Evolutionary conservation across 345 rosid genomes (phyloP).

Genomic region (Erysimum cheiranthoides): DNA sequence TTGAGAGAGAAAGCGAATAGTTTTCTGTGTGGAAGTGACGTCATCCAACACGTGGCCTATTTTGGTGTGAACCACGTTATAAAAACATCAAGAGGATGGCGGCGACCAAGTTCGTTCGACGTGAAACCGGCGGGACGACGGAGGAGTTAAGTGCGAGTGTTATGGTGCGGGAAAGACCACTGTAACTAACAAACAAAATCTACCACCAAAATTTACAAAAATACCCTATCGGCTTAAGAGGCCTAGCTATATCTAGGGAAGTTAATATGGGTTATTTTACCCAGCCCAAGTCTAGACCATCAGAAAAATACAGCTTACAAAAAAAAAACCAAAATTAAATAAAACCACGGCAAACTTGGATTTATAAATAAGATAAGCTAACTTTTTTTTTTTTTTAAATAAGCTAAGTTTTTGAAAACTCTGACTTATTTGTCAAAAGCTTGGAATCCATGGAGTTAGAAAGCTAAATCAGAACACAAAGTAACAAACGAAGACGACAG

Average conservation of each 20-base stretch:
- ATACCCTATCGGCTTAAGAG: background rate
- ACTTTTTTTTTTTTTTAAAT: too few species aligned
- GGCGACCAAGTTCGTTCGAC: slow-evolving; percentile 27
- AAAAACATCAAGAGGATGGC: background rate
- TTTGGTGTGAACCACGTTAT: slow-evolving; percentile 8
- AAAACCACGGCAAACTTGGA: too few species aligned
- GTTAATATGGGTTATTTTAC: background rate
- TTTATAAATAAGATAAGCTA: too few species aligned
- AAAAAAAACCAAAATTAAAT: too few species aligned
- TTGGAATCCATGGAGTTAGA: too few species aligned
- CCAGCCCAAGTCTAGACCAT: background rate
- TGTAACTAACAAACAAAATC: background rate
- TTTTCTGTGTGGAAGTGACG: slow-evolving; percentile 53
- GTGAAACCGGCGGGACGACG: slow-evolving; percentile 28
- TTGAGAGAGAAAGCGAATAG: slow-evolving; percentile 36
- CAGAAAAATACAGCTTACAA: too few species aligned
- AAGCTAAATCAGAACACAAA: too few species aligned
- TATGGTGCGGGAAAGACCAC: slow-evolving; percentile 25
- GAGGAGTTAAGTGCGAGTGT: background rate
- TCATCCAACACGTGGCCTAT: slow-evolving; percentile 42
- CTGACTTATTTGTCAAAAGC: too few species aligned
- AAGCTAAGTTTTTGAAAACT: too few species aligned
- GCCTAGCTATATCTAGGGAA: background rate
- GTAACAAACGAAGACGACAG: too few species aligned
- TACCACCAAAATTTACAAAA: background rate